Base-by-base conservation (phyloP, 176 grass and related monocot species). In the Pontederia crassipes region DNA sequence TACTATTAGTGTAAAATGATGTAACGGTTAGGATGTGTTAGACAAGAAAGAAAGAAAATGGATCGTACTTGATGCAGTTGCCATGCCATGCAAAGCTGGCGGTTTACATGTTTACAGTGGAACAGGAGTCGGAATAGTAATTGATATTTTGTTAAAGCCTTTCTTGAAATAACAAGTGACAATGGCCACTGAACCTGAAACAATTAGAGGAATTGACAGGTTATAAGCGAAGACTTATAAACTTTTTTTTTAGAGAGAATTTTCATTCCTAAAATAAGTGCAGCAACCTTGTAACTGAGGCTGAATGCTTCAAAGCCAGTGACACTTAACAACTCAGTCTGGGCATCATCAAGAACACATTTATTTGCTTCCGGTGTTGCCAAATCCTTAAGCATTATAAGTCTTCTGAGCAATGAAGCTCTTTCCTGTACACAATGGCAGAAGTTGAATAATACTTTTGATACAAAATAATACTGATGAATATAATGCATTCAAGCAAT, bases 181-280 rank as follows among this genome's bases (percentile, higher is more conserved):
- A 98, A 75, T 28, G 88, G 93, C 84, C 93, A 98, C 75, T 87
- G 93, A 77, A 92, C 88, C 84, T 98, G 72, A 64, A 98, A 72
- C 52, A 65, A 68, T 47, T n/a, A 55, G 45, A 48, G 35, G 24
- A 26, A 15, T 64, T 32, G 26, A 46, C 54, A 60, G 32, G 73
- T 75, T 66, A 52, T 10, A 8, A 55, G 48, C 56, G 35, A 57
- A 62, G 68, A 9, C 54, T 32, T 18, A 16, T 45, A 45, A 72
- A 61, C 18, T 47, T 24, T 24, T 24, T 24, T 24, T 24, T 24
- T 24, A 24, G 20, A 24, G 20, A 80, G 11, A 69, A 40, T 52
- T 45, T 12, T 28, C 15, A 64, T 61, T 48, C 17, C 49, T 40
- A 71, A 28, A 18, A 66, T 52, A 45, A 46, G 51, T 64, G 6